Percentiles rank a stretch among this genome's conserved stretches.
These are phyloP conservation scores for Stevia rebaudiana DNA, from an alignment of 140 eudicot genomes.

Conservation along the genomic window DNA sequence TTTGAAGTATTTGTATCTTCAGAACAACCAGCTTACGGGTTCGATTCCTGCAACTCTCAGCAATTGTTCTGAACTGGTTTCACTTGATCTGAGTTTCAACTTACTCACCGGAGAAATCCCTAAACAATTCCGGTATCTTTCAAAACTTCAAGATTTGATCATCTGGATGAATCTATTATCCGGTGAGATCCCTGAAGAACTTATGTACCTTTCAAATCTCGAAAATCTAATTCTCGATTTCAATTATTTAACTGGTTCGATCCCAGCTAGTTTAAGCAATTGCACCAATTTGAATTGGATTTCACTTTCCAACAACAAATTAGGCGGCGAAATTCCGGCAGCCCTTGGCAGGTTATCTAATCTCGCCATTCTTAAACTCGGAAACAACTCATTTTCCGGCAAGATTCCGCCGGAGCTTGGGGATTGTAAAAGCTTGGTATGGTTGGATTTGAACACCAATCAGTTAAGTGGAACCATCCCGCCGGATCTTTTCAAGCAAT, in stretches of 20 bases:
- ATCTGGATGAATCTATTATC: constrained; percentile 66
- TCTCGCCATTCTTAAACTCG: constrained; percentile 82
- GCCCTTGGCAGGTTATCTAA: constrained; percentile 58
- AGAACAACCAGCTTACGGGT: constrained; percentile 64
- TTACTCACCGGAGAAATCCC: constrained; percentile 65
- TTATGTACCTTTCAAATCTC: constrained; percentile 40
- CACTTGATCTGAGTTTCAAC: constrained; percentile 93
- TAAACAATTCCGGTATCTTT: constrained; percentile 51
- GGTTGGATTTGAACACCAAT: constrained; percentile 88
- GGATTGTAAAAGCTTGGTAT: constrained; percentile 71
- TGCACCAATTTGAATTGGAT: constrained; percentile 75
- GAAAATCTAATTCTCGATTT: constrained; percentile 88
- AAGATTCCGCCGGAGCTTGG: constrained; percentile 80
- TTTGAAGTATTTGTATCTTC: constrained; percentile 65
- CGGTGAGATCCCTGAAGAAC: constrained; percentile 85
- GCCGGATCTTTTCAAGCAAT: constrained; percentile 64
- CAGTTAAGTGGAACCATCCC: constrained; percentile 66
- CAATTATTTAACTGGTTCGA: constrained; percentile 58
- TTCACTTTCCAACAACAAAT: constrained; percentile 60
- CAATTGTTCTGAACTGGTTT: constrained; percentile 59
- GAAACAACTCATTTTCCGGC: constrained; percentile 80
- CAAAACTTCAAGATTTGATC: constrained; percentile 66
- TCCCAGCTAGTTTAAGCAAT: constrained; percentile 68
- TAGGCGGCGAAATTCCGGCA: constrained; percentile 71
- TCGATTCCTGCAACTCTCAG: constrained; percentile 54